Evolutionary conservation across 192 early-diverging fungal genomes (phyloP).

Genomic region (Coemansia sp.): DNA sequence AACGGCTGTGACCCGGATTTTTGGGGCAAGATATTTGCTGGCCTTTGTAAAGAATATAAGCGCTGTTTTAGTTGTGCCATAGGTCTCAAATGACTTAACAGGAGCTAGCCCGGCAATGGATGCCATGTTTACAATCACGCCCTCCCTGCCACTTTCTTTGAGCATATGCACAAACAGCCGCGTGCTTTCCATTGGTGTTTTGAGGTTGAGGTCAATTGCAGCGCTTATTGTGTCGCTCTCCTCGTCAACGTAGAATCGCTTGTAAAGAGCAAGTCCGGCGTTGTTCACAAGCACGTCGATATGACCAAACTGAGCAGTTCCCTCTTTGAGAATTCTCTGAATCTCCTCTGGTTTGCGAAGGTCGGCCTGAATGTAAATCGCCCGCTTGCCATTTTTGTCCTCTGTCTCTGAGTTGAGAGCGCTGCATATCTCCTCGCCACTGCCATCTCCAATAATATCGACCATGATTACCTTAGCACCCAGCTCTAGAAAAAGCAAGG

Average conservation of each 20-base stretch:
- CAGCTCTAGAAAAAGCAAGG: conserved; percentile 3
- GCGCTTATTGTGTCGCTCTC: conserved; percentile 3
- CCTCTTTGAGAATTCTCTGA: conserved; percentile 16
- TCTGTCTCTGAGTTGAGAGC: neutral
- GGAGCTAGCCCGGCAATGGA: conserved; percentile 19
- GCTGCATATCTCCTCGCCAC: conserved; percentile 10
- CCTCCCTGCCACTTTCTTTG: neutral
- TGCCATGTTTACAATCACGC: conserved; percentile 25
- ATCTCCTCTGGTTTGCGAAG: conserved; percentile 12
- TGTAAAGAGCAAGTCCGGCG: conserved; percentile 26
- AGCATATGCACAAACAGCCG: conserved; percentile 19
- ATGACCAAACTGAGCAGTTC: conserved; percentile 14
- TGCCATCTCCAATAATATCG: conserved; percentile 8
- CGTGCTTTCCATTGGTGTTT: conserved; percentile 18
- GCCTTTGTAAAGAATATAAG: conserved; percentile 26
- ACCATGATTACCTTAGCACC: conserved; percentile 19
- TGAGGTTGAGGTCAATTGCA: conserved; percentile 17
- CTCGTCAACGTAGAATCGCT: conserved; percentile 14
- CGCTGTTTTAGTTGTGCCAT: conserved; percentile 29
- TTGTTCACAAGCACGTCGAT: conserved; percentile 49
- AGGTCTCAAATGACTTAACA: conserved; percentile 12
- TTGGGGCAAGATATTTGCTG: conserved; percentile 14
- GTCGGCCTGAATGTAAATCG: conserved; percentile 13
- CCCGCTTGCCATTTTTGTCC: neutral
- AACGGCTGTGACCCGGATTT: conserved; percentile 24